These are phyloP conservation scores for Coemansia sp. DNA, from an alignment of 192 early-diverging fungal genomes.

Conservation along the genomic window DNA sequence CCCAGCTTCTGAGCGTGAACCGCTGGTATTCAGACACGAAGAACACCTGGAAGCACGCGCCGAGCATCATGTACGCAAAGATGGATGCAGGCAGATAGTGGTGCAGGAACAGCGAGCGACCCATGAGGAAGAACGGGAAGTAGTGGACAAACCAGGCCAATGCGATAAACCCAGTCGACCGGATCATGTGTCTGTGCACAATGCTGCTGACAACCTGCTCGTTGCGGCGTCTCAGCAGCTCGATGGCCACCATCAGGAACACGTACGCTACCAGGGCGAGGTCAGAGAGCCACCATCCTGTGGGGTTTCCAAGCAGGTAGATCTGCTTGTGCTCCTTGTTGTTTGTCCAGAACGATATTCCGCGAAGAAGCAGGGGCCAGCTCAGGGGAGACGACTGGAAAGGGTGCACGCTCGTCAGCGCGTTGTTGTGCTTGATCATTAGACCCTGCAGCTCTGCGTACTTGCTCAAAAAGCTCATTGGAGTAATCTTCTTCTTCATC, in stretches of 20 bases:
- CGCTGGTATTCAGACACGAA: slow-evolving; percentile 35
- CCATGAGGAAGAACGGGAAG: slow-evolving; percentile 74
- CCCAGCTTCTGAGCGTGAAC: slow-evolving; percentile 39
- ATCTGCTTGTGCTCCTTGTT: slow-evolving; percentile 72
- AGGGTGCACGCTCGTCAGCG: slow-evolving; percentile 85
- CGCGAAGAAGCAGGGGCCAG: slow-evolving; percentile 85
- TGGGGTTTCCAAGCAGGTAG: slow-evolving; percentile 87
- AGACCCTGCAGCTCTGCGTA: slow-evolving; percentile 82
- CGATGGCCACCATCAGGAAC: slow-evolving; percentile 65
- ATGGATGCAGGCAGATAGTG: slow-evolving; percentile 78
- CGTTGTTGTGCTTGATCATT: slow-evolving; percentile 91
- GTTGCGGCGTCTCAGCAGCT: slow-evolving; percentile 69
- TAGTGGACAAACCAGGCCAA: slow-evolving; percentile 68
- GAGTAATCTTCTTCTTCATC: slow-evolving; percentile 16
- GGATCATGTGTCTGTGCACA: slow-evolving; percentile 36
- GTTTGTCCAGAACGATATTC: slow-evolving; percentile 93
- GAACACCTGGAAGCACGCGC: slow-evolving; percentile 62
- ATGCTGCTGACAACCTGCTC: slow-evolving; percentile 56
- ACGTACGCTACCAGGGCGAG: slow-evolving; percentile 52
- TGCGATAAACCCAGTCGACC: slow-evolving; percentile 60
- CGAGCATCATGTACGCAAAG: slow-evolving; percentile 65
- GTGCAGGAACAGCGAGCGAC: slow-evolving; percentile 73
- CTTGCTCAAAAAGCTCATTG: slow-evolving; percentile 69
- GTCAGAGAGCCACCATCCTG: slow-evolving; percentile 74
- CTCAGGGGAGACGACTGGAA: slow-evolving; percentile 80